These are phyloP conservation scores for Aquilaria agallochum DNA, from an alignment of 441 rosid species.

Conservation along the genomic window DNA sequence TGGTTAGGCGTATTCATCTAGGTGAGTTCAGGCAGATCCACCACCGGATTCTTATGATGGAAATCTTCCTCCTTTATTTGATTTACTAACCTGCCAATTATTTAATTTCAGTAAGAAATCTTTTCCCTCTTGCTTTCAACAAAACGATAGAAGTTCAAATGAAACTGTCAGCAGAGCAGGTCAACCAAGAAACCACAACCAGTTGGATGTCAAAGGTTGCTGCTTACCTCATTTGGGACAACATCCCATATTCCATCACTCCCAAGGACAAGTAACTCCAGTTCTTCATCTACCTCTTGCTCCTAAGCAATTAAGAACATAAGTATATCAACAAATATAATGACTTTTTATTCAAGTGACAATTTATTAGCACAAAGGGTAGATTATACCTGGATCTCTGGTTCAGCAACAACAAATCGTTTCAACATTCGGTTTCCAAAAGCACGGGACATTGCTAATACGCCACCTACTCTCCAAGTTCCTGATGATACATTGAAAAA, in stretches of 20 bases:
- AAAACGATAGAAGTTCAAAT: too few relatives aligned
- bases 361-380: not conserved
- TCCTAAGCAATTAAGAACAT: conserved; percentile 45
- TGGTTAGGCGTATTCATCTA: too few relatives aligned
- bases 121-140: too few relatives aligned
- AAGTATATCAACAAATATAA: not conserved
- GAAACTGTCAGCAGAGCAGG: too few relatives aligned
- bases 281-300: conserved; percentile 61
- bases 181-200: not conserved
- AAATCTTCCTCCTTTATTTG: too few relatives aligned
- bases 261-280: conserved; percentile 85
- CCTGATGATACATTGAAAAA: conserved; percentile 42
- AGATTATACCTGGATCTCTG: conserved; percentile 83
- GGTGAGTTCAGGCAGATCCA: too few relatives aligned
- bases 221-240: conserved; percentile 79
- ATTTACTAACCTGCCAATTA: too few relatives aligned
- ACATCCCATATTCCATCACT: conserved; percentile 99
- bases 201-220: not conserved
- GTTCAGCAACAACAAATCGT: conserved; percentile 96
- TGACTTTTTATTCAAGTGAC: not conserved
- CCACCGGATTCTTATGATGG: too few relatives aligned
- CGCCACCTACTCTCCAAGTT: conserved; percentile 99
- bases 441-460: conserved; percentile 96
- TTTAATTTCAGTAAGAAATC: too few relatives aligned
- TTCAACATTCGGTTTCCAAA: conserved; percentile 99